phyloP scores from a whole-genome alignment of 257 asterid species.

The Jacaranda copaia region DNA sequence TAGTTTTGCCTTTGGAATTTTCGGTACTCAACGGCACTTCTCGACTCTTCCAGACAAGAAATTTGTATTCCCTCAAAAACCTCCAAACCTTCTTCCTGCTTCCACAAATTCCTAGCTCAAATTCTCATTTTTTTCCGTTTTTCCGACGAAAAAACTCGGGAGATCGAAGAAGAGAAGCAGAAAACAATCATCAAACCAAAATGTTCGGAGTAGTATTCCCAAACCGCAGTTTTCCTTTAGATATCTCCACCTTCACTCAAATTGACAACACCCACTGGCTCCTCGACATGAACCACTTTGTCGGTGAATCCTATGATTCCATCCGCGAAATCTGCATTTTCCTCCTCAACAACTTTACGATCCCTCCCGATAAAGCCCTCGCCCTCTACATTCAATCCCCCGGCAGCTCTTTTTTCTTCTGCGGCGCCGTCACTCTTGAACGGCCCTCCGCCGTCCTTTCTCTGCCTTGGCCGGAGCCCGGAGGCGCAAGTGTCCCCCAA shows the following conservation, averaged over 20 bases:
- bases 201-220: conserved; percentile 98
- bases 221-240: conserved; percentile 92
- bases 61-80: conserved; percentile 20
- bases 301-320: conserved; percentile 88
- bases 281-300: conserved; percentile 97
- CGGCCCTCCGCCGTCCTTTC: conserved; percentile 96
- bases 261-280: conserved; percentile 93
- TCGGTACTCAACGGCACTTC: conserved; percentile 22
- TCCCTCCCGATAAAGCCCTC: conserved; percentile 94
- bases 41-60: conserved; percentile 33
- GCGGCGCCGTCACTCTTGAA: conserved; percentile 85
- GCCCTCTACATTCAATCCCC: conserved; percentile 95
- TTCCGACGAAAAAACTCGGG: not conserved
- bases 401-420: conserved; percentile 80
- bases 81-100: conserved; percentile 31
- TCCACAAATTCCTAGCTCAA: conserved; percentile 26
- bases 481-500: conserved; percentile 48
- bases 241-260: conserved; percentile 91
- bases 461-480: conserved; percentile 93
- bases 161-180: not conserved
- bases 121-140: not conserved
- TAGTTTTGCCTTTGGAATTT: not conserved
- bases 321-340: conserved; percentile 87
- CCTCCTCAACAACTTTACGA: conserved; percentile 73
- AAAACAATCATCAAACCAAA: not conserved